phyloP scores from a whole-genome alignment of 106 monocot genomes.

The Dendrobium officinale region DNA sequence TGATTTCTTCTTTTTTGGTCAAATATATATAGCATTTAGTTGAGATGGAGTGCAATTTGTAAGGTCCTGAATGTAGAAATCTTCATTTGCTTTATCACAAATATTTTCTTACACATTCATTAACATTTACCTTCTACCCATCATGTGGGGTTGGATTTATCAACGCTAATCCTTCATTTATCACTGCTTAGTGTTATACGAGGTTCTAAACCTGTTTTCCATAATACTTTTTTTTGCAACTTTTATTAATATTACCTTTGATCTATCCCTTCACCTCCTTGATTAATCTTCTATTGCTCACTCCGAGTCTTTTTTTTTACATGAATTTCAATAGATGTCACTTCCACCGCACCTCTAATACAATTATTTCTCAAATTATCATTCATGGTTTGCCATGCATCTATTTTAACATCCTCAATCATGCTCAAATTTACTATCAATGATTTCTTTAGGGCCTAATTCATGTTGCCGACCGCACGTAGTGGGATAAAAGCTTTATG shows the following conservation, averaged over 20 bases:
- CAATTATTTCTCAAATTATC: background rate
- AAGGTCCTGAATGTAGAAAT: background rate
- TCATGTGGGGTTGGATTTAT: background rate
- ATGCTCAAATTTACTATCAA: background rate
- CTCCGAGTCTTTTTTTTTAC: background rate
- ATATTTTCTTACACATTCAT: background rate
- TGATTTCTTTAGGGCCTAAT: background rate
- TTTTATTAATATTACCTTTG: background rate
- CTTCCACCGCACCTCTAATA: background rate
- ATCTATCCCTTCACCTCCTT: background rate
- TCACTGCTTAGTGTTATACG: background rate
- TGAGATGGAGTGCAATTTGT: background rate
- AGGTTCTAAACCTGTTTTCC: background rate
- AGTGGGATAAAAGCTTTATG: no score
- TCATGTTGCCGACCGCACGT: no score
- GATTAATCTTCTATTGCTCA: background rate
- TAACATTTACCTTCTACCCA: background rate
- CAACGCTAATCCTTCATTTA: background rate
- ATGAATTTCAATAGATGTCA: background rate
- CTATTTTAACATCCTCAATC: background rate
- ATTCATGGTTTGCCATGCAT: background rate
- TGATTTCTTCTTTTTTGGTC: no score
- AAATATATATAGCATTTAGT: background rate
- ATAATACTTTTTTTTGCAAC: background rate
- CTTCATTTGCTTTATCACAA: background rate